Percentiles rank a stretch among this genome's conserved stretches.
Conservation (phyloP, 2,329 filamentous ascomycete genomes). For the Phaeosphaeria sp. region DNA sequence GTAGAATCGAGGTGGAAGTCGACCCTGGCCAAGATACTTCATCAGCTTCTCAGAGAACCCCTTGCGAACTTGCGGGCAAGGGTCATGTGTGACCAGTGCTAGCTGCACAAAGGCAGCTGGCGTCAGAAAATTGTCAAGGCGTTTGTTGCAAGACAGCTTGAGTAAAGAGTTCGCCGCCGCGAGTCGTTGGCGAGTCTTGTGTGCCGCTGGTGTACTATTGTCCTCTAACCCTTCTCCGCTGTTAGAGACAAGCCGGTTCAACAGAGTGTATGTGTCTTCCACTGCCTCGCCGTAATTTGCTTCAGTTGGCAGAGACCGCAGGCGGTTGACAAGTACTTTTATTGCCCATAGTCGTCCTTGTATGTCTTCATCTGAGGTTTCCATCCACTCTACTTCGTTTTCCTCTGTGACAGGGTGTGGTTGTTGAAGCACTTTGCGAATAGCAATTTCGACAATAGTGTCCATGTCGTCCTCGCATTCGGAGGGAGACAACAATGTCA, state of each 20-base stretch:
- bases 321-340: slow-evolving; percentile 83
- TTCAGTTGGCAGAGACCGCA: slow-evolving; percentile 66
- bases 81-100: slow-evolving; percentile 81
- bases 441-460: slow-evolving; percentile 77
- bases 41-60: slow-evolving; percentile 86
- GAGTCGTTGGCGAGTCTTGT: slow-evolving; percentile 82
- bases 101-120: slow-evolving; percentile 81
- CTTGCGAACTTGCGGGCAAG: slow-evolving; percentile 73
- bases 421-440: slow-evolving; percentile 75
- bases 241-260: slow-evolving; percentile 76
- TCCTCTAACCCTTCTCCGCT: slow-evolving; percentile 82
- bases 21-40: slow-evolving; percentile 81
- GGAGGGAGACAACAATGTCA: slow-evolving; percentile 77
- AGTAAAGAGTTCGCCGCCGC: slow-evolving; percentile 78
- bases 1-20: slow-evolving; percentile 79
- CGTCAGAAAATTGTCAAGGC: slow-evolving; percentile 77
- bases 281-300: slow-evolving; percentile 59
- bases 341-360: slow-evolving; percentile 84
- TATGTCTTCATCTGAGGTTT: slow-evolving; percentile 78
- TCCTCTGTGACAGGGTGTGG: slow-evolving; percentile 64
- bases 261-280: slow-evolving; percentile 75
- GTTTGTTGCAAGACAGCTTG: slow-evolving; percentile 81
- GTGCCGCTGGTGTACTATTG: slow-evolving; percentile 73
- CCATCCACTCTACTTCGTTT: slow-evolving; percentile 60
- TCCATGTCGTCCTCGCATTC: slow-evolving; percentile 74